Percentiles rank a stretch among this genome's conserved stretches.
These are phyloP conservation scores for Omphalotus guepiniiformis DNA, from an alignment of 768 basidiomycete genomes.

Conservation along the genomic window DNA sequence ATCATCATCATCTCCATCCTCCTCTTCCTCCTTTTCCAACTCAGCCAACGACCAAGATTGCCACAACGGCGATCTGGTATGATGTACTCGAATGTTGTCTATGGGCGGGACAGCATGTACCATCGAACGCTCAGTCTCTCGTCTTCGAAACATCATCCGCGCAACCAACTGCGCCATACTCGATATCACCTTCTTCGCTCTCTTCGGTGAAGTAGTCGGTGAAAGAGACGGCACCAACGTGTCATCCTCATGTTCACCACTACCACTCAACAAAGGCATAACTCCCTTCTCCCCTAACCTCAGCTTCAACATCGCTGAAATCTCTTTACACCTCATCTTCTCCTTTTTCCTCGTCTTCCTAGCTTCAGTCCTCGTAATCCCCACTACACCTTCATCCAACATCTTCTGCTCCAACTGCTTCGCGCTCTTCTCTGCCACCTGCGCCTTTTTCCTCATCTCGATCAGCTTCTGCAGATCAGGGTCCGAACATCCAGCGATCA, in stretches of 20 bases:
- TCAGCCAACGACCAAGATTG: neutral
- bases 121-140: neutral
- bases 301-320: conserved; percentile 39
- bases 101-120: neutral
- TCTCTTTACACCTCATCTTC: conserved; percentile 39
- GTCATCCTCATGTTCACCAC: neutral
- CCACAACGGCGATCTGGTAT: neutral
- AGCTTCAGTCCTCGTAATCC: conserved; percentile 33
- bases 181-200: neutral
- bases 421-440: neutral
- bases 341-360: conserved; percentile 35
- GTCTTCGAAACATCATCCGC: neutral
- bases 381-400: neutral
- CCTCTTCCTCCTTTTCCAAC: neutral
- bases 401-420: neutral
- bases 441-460: neutral
- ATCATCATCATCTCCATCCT: neutral
- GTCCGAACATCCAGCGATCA: conserved; percentile 23
- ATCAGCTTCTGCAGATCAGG: conserved; percentile 24
- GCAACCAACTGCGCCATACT: neutral
- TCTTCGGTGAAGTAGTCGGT: neutral
- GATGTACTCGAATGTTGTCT: neutral
- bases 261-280: neutral
- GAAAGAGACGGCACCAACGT: too few species aligned
- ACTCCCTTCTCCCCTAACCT: conserved; percentile 25